Base-by-base conservation (phyloP, 805 yeast genomes). In the Tetrapisispora taiwanensis region DNA sequence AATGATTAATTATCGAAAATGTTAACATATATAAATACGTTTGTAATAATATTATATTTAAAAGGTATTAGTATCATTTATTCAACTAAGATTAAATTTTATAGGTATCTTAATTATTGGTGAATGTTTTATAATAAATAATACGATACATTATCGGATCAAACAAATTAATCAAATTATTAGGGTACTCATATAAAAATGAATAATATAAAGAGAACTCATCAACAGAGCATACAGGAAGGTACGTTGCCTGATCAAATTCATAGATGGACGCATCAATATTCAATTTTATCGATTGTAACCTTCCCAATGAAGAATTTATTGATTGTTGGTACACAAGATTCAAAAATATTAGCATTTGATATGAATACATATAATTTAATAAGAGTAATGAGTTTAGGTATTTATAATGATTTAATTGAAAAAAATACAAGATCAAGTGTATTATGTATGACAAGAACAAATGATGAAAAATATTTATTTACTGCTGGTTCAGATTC, bases 401-500 rank as follows among this genome's bases (percentile, higher is more conserved):
- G 69, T 6, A 85, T 84, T 14, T 27, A 37, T 18, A 28, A 27
- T 27, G 19, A 10, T 15, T 46, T 46, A 10, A 18, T 30, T 14
- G 55, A 52, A n/a, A 47, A 56, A 7, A 55, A 60, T 42, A 62
- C 65, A 5, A 55, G 60, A 37, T 61, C 63, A 1, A 60, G 65
- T n/a, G 85, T 90, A 2, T 67, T 88, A 31, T 81, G 92, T 54
- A 59, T 90, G 47, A 66, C 77, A 20, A 65, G 75, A 36, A 74
- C 79, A 10, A 60, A 64, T 3, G 67, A 67, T 48, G 88, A 78
- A 53, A 67, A 71, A 37, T 72, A 66, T 39, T 69, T 90, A 32
- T 83, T 92, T 54, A 78, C 92, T 31, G 96, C 92, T 2, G 90
- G 95, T 1, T 79, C 92, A 8, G 97, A 90, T 59, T 88, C 97